Evolutionary conservation across 306 rosid species (phyloP), one percentile per base, ranked within the genome.

Genomic region (Lagenaria siceraria): DNA sequence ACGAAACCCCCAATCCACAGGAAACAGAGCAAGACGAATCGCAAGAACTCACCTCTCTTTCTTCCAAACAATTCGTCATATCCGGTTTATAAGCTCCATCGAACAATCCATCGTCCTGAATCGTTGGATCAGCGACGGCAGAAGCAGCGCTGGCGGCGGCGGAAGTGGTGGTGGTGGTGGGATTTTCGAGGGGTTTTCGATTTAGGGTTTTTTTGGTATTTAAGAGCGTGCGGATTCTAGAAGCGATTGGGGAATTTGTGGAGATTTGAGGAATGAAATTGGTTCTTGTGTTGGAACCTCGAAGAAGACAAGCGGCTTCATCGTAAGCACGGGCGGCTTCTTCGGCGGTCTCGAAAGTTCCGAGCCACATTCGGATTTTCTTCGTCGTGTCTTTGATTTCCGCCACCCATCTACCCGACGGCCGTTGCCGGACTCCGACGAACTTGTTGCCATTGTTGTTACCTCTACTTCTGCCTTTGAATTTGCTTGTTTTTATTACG

Each of bases 341-440:
- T 51, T 94, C 98, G 2, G 98, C 98, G 1, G 97, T 90, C 87
- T 94, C 96, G 77, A 90, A 94, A 55, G 98, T 94, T 38, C 98
- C 98, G 31, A 94, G 95, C 98, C 98, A 94, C 95, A 94, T 92
- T 85, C 98, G 90, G 71, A 92, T 92, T 85, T 90, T 92, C 69
- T 90, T 92, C 8, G 92, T 92, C 10, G 97, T 94, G 87, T 92
- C 97, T 81, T 94, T 92, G 83, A 94, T 94, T 86, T 94, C 98
- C 43, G 98, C 98, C 19, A 94, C 98, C 98, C 98, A 94, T 87
- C 98, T 89, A n/a, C 98, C 98, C 11, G 98, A 94, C 54, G 98
- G 96, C 49, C 98, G 89, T 40, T 94, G 97, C 69, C 98, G 89
- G 66, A 94, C 97, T 2, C 98, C 98, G 54, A 94, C 93, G 83